Evolutionary conservation across 768 basidiomycete species (phyloP), one percentile per base, ranked within the genome.

Genomic region (Brasilioporus rufonigricans): DNA sequence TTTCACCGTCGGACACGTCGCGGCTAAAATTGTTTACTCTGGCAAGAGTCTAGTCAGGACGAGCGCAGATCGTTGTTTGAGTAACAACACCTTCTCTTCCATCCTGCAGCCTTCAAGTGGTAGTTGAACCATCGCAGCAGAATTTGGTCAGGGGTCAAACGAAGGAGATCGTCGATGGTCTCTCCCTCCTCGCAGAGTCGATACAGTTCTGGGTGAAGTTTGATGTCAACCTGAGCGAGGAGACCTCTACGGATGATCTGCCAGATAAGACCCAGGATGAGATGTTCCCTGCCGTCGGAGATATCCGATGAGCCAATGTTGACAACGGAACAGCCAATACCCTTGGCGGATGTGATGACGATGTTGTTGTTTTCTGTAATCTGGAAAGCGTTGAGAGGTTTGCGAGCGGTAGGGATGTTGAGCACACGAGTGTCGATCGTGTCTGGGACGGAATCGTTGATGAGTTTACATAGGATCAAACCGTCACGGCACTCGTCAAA

Each of bases 351-450:
- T 13, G 92, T 89, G 73, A 99, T 97, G 67, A 98, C 96, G 67
- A 99, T 97, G 73, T 98, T 99, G 80, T 99, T 98, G 78, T 98
- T 98, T 72, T 99, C 97, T 0, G 97, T 98, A 65, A 98, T 98
- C 66, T 99, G 94, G 83, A 99, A 99, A 0, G 93, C 92, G 68
- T 99, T 99, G 44, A 99, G 80, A 0, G 90, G 83, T 74, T 93
- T 96, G 36, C 84, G 82, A 3, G 80, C 61, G 4, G 80, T 79
- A 0, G 94, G 84, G 71, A 89, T 96, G 79, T 99, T 98, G 62
- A 99, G 80, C 8, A 99, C 97, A 80, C 97, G 96, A 57, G 85
- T 90, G 74, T 98, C 96, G 75, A 99, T 99, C 7, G 97, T 99
- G 73, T 98, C 96, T 12, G 97, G 96, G 4, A 99, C 97, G 41